These are phyloP conservation scores for Colletotrichum godetiae DNA, from an alignment of 2,329 filamentous ascomycete genomes.

Conservation along the genomic window DNA sequence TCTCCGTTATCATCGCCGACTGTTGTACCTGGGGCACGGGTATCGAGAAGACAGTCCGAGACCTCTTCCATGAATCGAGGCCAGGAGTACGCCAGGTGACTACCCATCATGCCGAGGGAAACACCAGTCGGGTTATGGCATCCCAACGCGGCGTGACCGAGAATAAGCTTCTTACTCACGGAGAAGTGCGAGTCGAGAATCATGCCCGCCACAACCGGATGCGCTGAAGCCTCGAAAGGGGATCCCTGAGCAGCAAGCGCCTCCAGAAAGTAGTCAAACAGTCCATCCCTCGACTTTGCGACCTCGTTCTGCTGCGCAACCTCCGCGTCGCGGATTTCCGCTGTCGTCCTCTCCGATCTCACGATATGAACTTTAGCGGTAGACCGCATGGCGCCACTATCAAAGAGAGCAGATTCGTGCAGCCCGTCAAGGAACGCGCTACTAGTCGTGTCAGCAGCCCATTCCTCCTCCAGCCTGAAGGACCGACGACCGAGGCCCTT, in stretches of 20 bases:
- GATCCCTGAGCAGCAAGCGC: slow-evolving; percentile 59
- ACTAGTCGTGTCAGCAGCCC: slow-evolving; percentile 74
- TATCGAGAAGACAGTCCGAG: slow-evolving; percentile 56
- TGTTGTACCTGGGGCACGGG: slow-evolving; percentile 46
- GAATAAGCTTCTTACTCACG: slow-evolving; percentile 65
- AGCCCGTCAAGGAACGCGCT: slow-evolving; percentile 33
- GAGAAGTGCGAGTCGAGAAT: slow-evolving; percentile 79
- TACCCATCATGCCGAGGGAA: slow-evolving; percentile 78
- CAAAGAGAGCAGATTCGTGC: not conserved
- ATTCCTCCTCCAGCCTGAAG: slow-evolving; percentile 80
- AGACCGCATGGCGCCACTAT: slow-evolving; percentile 26
- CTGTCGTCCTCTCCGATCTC: slow-evolving; percentile 72
- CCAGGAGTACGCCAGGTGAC: slow-evolving; percentile 77
- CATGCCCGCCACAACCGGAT: slow-evolving; percentile 76
- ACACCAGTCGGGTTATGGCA: slow-evolving; percentile 62
- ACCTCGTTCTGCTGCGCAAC: slow-evolving; percentile 71
- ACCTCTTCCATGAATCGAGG: slow-evolving; percentile 78
- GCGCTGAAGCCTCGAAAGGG: slow-evolving; percentile 47
- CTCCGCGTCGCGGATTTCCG: slow-evolving; percentile 73
- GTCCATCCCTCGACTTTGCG: slow-evolving; percentile 66
- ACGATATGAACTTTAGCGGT: slow-evolving; percentile 77
- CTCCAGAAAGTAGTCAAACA: slow-evolving; percentile 52
- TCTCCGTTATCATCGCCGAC: slow-evolving; percentile 55
- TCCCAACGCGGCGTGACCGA: slow-evolving; percentile 75
- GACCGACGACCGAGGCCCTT: slow-evolving; percentile 76